Evolutionary conservation across 495 filamentous ascomycete species (phyloP), one percentile per base, ranked within the genome.

Genomic region (Neurospora terricola): DNA sequence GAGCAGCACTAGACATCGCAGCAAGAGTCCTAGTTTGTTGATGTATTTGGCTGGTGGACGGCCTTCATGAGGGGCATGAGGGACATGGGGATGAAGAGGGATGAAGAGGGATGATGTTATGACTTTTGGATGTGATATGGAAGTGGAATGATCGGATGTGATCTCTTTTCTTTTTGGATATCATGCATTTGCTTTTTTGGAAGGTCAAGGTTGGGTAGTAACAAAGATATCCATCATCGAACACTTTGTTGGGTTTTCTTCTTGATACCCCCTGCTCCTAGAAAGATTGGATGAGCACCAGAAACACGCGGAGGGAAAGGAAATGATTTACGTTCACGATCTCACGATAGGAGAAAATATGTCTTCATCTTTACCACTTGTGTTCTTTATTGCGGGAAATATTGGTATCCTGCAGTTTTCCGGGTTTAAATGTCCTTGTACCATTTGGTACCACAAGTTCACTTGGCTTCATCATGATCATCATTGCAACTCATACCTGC

Each of bases 31-130:
- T 39, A 79, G 82, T 36, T 72, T 86, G 70, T 75, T 86, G 72
- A 83, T 84, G 80, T 86, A 85, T 62, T 72, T 86, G 39, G 85
- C 85, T 38, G 85, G 85, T 30, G 83, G 73, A 1, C 76, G 78
- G 34, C 84, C 84, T 18, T 75, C 80, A 8, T 85, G 74, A 76
- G n/a, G n/a, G n/a, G n/a, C n/a, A n/a, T n/a, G n/a, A n/a, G n/a
- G n/a, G n/a, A n/a, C n/a, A n/a, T n/a, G n/a, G n/a, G n/a, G n/a
- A n/a, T n/a, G n/a, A n/a, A n/a, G n/a, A n/a, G n/a, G n/a, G n/a
- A n/a, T n/a, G n/a, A n/a, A n/a, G n/a, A n/a, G n/a, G n/a, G n/a
- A n/a, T n/a, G n/a, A n/a, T n/a, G n/a, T n/a, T n/a, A n/a, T n/a
- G n/a, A n/a, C n/a, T n/a, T n/a, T n/a, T n/a, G n/a, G n/a, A n/a